phyloP scores from a whole-genome alignment of 192 early-diverging fungal genomes.

The Gigaspora rosea region DNA sequence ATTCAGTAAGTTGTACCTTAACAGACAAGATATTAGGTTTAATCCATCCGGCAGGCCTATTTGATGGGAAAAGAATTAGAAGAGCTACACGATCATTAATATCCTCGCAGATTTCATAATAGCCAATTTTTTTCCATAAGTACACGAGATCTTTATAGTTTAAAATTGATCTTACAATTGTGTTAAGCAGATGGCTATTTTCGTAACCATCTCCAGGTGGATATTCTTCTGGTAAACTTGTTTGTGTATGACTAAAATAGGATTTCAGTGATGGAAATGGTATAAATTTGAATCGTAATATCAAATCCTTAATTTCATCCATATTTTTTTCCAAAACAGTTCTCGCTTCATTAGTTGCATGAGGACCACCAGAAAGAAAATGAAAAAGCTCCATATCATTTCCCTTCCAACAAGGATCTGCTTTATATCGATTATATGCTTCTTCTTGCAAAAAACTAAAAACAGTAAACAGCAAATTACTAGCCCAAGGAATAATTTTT shows the following conservation, averaged over 20 bases:
- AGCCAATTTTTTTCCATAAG: neutral
- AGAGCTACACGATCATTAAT: conserved; percentile 13
- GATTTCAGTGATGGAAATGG: conserved; percentile 10
- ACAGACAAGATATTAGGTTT: neutral
- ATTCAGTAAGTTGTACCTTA: neutral
- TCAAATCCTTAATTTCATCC: neutral
- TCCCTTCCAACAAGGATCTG: neutral
- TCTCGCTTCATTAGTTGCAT: neutral
- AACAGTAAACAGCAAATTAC: neutral
- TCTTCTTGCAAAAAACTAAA: neutral
- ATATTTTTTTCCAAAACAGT: neutral
- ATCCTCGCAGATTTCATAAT: conserved; percentile 16
- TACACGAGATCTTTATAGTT: neutral
- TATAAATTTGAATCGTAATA: neutral
- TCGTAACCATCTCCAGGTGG: conserved; percentile 11
- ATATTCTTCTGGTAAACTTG: neutral
- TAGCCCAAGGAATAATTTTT: neutral
- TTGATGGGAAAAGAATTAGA: conserved; percentile 3
- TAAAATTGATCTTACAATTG: conserved; percentile 7
- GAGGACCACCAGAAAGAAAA: neutral
- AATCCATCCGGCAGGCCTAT: neutral
- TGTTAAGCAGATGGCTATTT: neutral
- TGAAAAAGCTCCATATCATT: conserved; percentile 26
- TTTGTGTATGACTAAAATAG: too few species aligned
- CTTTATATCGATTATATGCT: neutral